Conservation (phyloP, 208 protist species). For the Crithidia expoeki region DNA sequence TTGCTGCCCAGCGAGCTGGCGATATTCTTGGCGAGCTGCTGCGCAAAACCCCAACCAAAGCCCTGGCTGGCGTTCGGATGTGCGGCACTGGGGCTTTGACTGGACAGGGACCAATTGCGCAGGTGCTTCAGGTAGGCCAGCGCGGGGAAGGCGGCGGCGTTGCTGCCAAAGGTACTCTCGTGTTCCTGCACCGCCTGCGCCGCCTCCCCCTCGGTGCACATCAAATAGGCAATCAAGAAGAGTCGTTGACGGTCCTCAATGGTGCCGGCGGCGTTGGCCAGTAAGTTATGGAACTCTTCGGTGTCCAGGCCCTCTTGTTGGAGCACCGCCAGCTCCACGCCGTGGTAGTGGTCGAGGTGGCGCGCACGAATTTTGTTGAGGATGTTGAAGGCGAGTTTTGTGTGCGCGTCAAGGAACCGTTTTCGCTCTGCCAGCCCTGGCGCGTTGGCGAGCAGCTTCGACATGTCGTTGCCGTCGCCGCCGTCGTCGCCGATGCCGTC, state of each 20-base stretch:
- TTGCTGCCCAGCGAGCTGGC: slow-evolving; percentile 66
- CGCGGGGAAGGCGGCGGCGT: slow-evolving; percentile 60
- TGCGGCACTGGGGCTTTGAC: slow-evolving; percentile 17
- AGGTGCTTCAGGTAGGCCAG: slow-evolving; percentile 82
- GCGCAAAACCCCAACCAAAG: slow-evolving; percentile 87
- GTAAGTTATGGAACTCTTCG: slow-evolving; percentile 69
- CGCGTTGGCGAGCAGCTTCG: slow-evolving; percentile 74
- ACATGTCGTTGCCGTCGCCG: slow-evolving; percentile 72
- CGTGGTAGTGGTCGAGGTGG: slow-evolving; percentile 84
- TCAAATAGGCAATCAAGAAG: slow-evolving; percentile 82
- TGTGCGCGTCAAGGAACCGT: slow-evolving; percentile 85
- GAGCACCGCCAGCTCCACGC: slow-evolving; percentile 78
- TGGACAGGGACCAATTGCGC: slow-evolving; percentile 64
- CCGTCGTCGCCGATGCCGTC: slow-evolving; percentile 44
- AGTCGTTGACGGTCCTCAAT: slow-evolving; percentile 78
- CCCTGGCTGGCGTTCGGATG: slow-evolving; percentile 41
- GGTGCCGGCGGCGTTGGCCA: slow-evolving; percentile 49
- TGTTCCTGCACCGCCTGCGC: slow-evolving; percentile 40
- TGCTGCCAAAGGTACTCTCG: slow-evolving; percentile 21
- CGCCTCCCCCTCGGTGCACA: slow-evolving; percentile 62
- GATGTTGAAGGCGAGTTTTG: slow-evolving; percentile 77
- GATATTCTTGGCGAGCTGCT: slow-evolving; percentile 85
- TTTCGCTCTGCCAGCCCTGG: slow-evolving; percentile 83
- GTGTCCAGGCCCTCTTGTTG: slow-evolving; percentile 68
- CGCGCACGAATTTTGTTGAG: slow-evolving; percentile 67